Evolutionary conservation across 106 monocot species (phyloP).

Genomic region (Vanilla planifolia): DNA sequence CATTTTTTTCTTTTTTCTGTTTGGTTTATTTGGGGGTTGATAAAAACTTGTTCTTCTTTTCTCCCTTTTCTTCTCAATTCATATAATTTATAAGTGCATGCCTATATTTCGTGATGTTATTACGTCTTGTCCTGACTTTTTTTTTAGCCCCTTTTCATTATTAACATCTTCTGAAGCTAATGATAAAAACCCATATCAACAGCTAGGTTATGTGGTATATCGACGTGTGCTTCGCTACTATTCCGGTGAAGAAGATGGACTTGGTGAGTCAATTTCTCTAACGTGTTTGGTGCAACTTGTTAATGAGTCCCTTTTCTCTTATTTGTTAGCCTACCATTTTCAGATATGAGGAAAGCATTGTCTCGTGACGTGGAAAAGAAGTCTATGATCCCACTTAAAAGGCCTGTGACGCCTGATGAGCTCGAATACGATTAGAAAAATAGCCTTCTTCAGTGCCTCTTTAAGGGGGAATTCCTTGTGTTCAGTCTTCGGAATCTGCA

Average conservation of each 20-base stretch:
- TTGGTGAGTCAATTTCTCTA: slow-evolving; percentile 47
- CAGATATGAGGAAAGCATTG: slow-evolving; percentile 98
- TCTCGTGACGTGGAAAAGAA: slow-evolving; percentile 84
- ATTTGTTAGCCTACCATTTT: neutral
- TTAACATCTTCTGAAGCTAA: too few species aligned
- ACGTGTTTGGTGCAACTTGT: neutral
- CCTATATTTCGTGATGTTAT: too few species aligned
- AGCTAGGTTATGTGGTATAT: slow-evolving; percentile 94
- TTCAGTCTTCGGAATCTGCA: neutral
- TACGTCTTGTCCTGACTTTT: too few species aligned
- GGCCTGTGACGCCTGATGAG: slow-evolving; percentile 82
- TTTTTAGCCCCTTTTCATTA: too few species aligned
- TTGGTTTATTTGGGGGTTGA: too few species aligned
- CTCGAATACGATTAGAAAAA: slow-evolving; percentile 76
- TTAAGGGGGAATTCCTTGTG: neutral
- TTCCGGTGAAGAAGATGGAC: slow-evolving; percentile 99
- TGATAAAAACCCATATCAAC: slow-evolving; percentile 8
- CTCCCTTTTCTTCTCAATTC: neutral
- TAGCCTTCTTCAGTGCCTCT: neutral
- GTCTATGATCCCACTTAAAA: slow-evolving; percentile 79
- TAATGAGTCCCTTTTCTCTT: neutral
- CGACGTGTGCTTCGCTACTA: slow-evolving; percentile 93
- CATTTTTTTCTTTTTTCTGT: too few species aligned
- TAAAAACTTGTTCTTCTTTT: too few species aligned
- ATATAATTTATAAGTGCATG: neutral